Evolutionary conservation across 352 stramenopile genomes (phyloP).

Genomic region (Phytopythium delawarense): DNA sequence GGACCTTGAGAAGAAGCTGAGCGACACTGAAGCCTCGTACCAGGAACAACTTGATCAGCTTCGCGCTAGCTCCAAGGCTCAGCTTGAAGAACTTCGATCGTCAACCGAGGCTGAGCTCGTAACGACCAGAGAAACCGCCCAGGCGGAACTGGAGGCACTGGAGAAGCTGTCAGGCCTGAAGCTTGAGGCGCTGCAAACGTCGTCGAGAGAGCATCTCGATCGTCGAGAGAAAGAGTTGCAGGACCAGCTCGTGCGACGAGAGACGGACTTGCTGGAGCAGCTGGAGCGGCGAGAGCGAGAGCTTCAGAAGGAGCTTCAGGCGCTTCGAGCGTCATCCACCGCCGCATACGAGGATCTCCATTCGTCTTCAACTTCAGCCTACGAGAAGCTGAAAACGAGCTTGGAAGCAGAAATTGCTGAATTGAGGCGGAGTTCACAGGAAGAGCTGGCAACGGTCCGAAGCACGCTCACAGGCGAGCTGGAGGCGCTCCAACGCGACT

Average conservation of each 20-base stretch:
- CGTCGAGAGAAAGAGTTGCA: constrained; percentile 7
- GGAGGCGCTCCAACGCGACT: constrained; percentile 16
- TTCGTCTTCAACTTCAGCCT: constrained; percentile 11
- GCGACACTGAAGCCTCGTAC: constrained; percentile 23
- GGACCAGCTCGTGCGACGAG: constrained; percentile 13
- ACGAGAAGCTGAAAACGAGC: constrained; percentile 17
- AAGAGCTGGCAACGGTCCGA: constrained; percentile 13
- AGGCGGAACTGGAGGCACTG: constrained; percentile 20
- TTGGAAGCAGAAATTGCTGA: constrained; percentile 18
- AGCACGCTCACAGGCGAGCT: constrained; percentile 19
- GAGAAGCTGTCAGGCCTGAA: constrained; percentile 7
- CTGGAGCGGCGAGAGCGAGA: constrained; percentile 3
- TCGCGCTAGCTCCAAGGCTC: constrained; percentile 16
- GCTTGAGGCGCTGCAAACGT: constrained; percentile 19
- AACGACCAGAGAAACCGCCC: constrained; percentile 12
- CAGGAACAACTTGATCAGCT: constrained; percentile 33
- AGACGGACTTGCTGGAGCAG: too few relatives aligned
- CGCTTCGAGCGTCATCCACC: constrained; percentile 4
- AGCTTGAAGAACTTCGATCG: constrained; percentile 21
- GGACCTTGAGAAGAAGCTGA: constrained; percentile 27
- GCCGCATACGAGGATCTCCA: constrained; percentile 10
- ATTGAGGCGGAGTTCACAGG: constrained; percentile 16
- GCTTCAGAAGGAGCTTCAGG: constrained; percentile 19
- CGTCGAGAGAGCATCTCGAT: constrained; percentile 22
- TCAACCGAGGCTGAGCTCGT: constrained; percentile 17